These are phyloP conservation scores for Coffea canephora DNA, from an alignment of 257 asterid genomes.

Conservation along the genomic window DNA sequence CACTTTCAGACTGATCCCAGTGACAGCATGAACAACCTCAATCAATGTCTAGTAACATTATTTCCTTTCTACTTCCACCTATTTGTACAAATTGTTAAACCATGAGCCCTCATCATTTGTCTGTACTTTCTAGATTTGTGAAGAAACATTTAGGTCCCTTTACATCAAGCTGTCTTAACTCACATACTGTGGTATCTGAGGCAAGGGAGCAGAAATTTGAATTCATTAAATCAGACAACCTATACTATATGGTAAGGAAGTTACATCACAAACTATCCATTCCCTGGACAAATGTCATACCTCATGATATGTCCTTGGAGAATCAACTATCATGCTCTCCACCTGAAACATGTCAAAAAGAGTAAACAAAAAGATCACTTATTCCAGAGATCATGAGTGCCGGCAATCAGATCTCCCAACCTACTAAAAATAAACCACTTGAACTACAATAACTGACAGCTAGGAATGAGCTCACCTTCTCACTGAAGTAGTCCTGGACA, in stretches of 20 bases:
- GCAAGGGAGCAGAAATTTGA: neutral
- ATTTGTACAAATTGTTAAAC: neutral
- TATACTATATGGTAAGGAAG: neutral
- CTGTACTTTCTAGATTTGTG: neutral
- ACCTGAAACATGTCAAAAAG: constrained; percentile 49
- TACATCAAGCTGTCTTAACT: neutral
- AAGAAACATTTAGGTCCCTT: neutral
- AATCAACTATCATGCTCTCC: constrained; percentile 83
- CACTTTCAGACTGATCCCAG: neutral
- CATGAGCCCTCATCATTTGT: neutral
- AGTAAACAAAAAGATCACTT: neutral
- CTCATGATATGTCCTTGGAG: constrained; percentile 95
- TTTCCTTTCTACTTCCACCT: neutral
- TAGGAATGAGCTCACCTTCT: constrained; percentile 51
- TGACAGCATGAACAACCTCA: neutral
- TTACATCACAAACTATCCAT: neutral
- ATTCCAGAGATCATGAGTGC: neutral
- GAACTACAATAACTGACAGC: neutral
- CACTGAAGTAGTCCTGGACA: constrained; percentile 92
- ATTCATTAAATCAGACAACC: neutral
- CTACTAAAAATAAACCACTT: neutral
- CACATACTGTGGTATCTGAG: neutral
- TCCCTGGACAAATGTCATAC: constrained; percentile 35
- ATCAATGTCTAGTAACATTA: neutral
- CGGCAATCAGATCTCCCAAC: neutral